Evolutionary conservation across 2,329 filamentous ascomycete genomes (phyloP), one percentile per base, ranked within the genome.

Genomic region (Talaromyces sp.): DNA sequence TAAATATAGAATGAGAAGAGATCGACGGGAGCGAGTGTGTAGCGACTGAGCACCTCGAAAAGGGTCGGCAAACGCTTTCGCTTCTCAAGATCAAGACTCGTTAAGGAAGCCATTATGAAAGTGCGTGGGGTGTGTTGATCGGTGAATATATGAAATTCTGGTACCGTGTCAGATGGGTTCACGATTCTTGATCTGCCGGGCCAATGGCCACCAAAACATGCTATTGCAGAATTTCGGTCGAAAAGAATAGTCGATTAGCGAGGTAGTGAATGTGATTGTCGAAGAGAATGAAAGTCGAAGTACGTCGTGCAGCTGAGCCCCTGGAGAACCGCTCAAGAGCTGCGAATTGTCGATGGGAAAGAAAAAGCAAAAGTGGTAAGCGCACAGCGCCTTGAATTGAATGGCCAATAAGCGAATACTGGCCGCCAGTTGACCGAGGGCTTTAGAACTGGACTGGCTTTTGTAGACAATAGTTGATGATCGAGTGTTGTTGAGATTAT

Each of bases 1-100:
- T 96, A 99, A 67, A 99, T 99, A 77, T 99, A 99, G 79, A 99
- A 99, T 1, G 92, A 97, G 75, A 96, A 99, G 10, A 99, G 81
- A 70, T 99, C 95, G 59, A 99, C 93, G 0, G 94, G 94, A 51
- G 95, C 90, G 19, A 95, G 82, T n/a, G 94, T 99, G 63, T 91
- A 87, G 65, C 95, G 86, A 71, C 91, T 96, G 61, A 99, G 80
- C 57, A 99, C 94, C 76, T 99, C 95, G 71, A 96, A 97, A 53
- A 99, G 84, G 1, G 91, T 97, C 48, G 94, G 94, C 60, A 99
- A 84, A 64, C 94, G 84, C 72, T 96, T 95, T 68, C 94, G 87
- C 66, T 60, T 57, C 11, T 60, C 57, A 19, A 60, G 57, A 41
- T 60, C 58, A 13, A 58, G 17, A 9, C 53, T 59, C 9, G 57